Evolutionary conservation across 768 basidiomycete species (phyloP).

Genomic region (Phaeotremella skinneri): DNA sequence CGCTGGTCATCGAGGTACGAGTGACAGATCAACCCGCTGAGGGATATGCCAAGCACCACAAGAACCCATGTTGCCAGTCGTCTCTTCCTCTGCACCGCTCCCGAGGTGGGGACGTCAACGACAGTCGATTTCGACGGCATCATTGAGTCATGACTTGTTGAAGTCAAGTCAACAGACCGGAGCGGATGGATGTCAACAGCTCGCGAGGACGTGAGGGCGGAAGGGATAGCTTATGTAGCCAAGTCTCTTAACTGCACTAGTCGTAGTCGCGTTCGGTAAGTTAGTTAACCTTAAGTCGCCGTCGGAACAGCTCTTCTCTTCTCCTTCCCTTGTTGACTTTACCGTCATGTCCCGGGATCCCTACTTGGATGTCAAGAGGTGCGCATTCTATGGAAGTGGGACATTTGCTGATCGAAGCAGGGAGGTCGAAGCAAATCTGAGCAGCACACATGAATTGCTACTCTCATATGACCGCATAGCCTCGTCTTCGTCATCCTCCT

Average conservation of each 20-base stretch:
- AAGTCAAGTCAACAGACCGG: too few species aligned
- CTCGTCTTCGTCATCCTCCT: slow-evolving; percentile 6
- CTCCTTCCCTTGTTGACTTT: too few species aligned
- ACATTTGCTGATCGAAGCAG: slow-evolving; percentile 13
- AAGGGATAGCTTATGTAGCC: too few species aligned
- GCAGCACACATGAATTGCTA: slow-evolving; percentile 23
- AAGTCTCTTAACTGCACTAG: neutral
- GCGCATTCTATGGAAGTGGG: neutral
- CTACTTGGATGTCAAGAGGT: slow-evolving; percentile 46
- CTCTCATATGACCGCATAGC: slow-evolving; percentile 10
- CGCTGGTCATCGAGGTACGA: slow-evolving; percentile 22
- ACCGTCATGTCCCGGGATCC: slow-evolving; percentile 42
- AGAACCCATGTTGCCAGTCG: neutral
- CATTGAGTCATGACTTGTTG: too few species aligned
- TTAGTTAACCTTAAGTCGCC: too few species aligned
- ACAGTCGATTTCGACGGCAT: too few species aligned
- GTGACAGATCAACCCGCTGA: slow-evolving; percentile 15
- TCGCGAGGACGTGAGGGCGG: too few species aligned
- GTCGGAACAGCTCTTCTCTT: too few species aligned
- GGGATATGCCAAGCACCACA: slow-evolving; percentile 6
- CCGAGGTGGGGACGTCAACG: too few species aligned
- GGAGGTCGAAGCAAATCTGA: slow-evolving; percentile 36
- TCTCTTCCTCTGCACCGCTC: too few species aligned
- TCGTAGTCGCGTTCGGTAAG: neutral
- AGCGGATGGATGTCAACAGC: too few species aligned